Evolutionary conservation across 495 filamentous ascomycete species (phyloP), one percentile per base, ranked within the genome.

Genomic region (Tuber calosporum): DNA sequence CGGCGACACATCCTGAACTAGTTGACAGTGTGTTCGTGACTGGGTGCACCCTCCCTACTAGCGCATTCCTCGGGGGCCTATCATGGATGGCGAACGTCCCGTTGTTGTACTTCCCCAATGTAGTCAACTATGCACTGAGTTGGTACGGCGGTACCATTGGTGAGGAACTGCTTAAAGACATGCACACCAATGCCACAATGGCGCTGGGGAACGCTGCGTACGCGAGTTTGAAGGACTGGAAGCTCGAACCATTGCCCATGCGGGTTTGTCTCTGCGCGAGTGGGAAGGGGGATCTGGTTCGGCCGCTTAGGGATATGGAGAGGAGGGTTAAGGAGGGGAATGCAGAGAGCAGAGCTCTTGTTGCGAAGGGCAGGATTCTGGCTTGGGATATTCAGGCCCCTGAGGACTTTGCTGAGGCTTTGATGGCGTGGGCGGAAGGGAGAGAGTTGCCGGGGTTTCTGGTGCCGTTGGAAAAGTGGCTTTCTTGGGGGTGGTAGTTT

Each of bases 351-450:
- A 62, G 53, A 62, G 53, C 53, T 34, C 26, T 62, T 5, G 53
- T 62, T 19, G 53, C 53, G 2, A 62, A 62, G 53, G 53, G 53
- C 26, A 62, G 34, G 53, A 62, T 62, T 19, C 53, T 62, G 26
- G n/a, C 53, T 34, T 62, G 53, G 53, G 53, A 62, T 62, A 62
- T 62, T 30, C 53, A 62, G 53, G 53, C 26, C 1, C 53, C 53
- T 19, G 53, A 62, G 26, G 53, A 62, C 53, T 62, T 62, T 34
- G 53, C 53, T 1, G 53, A 62, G 26, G 53, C 53, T 62, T 17
- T 62, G 53, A 62, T 62, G 53, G 53, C 53, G 13, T 62, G 53
- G 53, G 26, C 26, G 26, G 53, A 62, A 62, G 53, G 53, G 53
- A 62, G 53, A 26, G 53, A 34, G 53, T 17, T 62, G 53, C 53